phyloP scores from a whole-genome alignment of 495 filamentous ascomycete genomes.

The Mytilinidion resinicola region DNA sequence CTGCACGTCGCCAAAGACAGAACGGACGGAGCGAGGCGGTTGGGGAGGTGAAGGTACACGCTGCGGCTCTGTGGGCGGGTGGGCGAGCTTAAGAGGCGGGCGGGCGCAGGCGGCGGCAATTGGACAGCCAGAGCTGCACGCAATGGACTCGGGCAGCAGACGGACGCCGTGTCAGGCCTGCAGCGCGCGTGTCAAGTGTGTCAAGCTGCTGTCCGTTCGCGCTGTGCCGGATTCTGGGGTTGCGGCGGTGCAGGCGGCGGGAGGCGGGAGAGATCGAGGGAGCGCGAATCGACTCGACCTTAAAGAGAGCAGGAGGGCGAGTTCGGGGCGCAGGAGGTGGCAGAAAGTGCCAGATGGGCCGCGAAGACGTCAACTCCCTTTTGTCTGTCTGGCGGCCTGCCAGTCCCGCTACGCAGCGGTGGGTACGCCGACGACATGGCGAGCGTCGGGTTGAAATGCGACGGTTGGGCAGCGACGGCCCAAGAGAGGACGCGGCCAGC shows the following conservation, averaged over 20 bases:
- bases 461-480: neutral
- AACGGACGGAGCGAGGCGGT: neutral
- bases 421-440: neutral
- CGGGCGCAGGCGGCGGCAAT: constrained; percentile 2
- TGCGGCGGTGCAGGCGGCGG: neutral
- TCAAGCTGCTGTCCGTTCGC: too few species aligned
- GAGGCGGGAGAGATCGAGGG: too few species aligned
- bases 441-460: neutral
- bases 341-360: too few species aligned
- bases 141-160: constrained; percentile 14
- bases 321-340: too few species aligned
- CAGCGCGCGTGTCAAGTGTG: too few species aligned
- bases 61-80: constrained; percentile 1
- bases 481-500: neutral
- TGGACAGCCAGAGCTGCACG: constrained; percentile 12
- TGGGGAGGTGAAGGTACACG: neutral
- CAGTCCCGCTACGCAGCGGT: too few species aligned
- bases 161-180: neutral
- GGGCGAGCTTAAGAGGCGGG: neutral
- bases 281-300: too few species aligned
- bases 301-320: too few species aligned
- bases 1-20: neutral
- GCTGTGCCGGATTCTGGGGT: constrained; percentile 3
- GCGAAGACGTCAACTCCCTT: too few species aligned
- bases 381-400: too few species aligned